A percentile compares a stretch with the other conserved stretches of the same genome.
These are phyloP conservation scores for Kodamaea alishanica DNA, from an alignment of 1,139 yeast species.

Conservation along the genomic window DNA sequence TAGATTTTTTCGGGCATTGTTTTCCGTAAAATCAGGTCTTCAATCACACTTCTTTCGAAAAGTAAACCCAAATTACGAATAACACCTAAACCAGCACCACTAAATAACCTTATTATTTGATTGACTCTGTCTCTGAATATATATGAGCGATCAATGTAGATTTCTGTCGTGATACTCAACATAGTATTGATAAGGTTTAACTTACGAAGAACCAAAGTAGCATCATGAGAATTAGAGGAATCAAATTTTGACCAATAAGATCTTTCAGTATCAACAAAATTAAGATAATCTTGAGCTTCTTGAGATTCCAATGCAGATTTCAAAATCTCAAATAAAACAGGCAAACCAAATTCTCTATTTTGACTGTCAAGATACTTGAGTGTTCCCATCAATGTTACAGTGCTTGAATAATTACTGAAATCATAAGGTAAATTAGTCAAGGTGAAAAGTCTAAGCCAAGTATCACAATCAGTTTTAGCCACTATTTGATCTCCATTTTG, in stretches of 20 bases:
- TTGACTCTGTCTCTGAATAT: slow-evolving; percentile 47
- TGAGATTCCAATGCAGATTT: slow-evolving; percentile 9
- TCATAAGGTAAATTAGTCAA: slow-evolving; percentile 59
- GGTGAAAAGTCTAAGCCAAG: slow-evolving; percentile 43
- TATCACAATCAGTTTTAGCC: slow-evolving; percentile 36
- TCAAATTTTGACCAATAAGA: slow-evolving; percentile 28
- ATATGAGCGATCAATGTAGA: slow-evolving; percentile 50
- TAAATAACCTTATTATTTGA: slow-evolving; percentile 46
- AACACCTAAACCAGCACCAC: slow-evolving; percentile 26
- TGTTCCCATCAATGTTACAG: slow-evolving; percentile 51
- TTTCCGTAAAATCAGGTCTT: slow-evolving; percentile 52
- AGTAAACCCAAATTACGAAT: slow-evolving; percentile 37
- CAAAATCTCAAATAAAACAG: slow-evolving; percentile 17
- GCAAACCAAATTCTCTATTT: slow-evolving; percentile 48
- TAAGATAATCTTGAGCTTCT: slow-evolving; percentile 13
- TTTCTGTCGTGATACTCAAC: slow-evolving; percentile 48
- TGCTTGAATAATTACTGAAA: slow-evolving; percentile 52
- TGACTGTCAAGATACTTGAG: slow-evolving; percentile 56
- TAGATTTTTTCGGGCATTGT: slow-evolving; percentile 46
- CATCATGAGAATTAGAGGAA: slow-evolving; percentile 22
- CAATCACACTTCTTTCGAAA: slow-evolving; percentile 49
- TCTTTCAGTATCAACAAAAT: slow-evolving; percentile 7
- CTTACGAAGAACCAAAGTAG: slow-evolving; percentile 31
- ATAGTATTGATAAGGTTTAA: slow-evolving; percentile 35
- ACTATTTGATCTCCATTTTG: slow-evolving; percentile 42